Evolutionary conservation across 2,329 filamentous ascomycete species (phyloP), one percentile per base, ranked within the genome.

Genomic region (Calcarisporium arbuscula): DNA sequence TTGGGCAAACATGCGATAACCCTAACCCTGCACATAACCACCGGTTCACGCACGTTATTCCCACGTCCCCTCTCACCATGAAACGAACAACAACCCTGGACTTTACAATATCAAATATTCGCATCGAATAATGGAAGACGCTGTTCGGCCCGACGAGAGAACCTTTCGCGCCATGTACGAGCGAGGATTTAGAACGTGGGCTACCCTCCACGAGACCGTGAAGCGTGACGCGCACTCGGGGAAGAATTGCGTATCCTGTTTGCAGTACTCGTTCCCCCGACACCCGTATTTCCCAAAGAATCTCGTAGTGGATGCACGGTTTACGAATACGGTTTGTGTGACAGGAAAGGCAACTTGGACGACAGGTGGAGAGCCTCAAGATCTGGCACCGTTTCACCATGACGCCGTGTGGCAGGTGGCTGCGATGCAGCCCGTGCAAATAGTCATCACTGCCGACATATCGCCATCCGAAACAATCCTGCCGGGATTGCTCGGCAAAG

Each of bases 171-270:
- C 44, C 18, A 47, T 50, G 40, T 49, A 48, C 38, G 44, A 51
- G 41, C 45, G 42, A 43, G 48, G 45, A 35, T 51, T 46, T 39
- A 31, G 41, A 14, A 51, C 47, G 37, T 53, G 47, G 49, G 43
- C 35, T 23, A 39, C 36, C 28, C 41, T 52, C 22, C 48, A 43
- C 34, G 35, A 46, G 28, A 14, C 10, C 9, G 30, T 20, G 14
- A 12, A 6, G n/a, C 8, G 12, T 14, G 18, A 32, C 12, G 14
- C 11, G n/a, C 21, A 16, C 19, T 7, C 21, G 18, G 17, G 14
- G 16, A 17, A 3, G n/a, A 10, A 22, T 11, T 23, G 18, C 20
- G 8, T 32, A 9, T 11, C n/a, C 30, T 8, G 16, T 23, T 23
- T 20, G 19, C 16, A 6, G 12, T 25, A 10, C 22, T 8, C 19